Evolutionary conservation across 2,329 filamentous ascomycete genomes (phyloP), one percentile per base, ranked within the genome.

Genomic region (Alternaria sp.): DNA sequence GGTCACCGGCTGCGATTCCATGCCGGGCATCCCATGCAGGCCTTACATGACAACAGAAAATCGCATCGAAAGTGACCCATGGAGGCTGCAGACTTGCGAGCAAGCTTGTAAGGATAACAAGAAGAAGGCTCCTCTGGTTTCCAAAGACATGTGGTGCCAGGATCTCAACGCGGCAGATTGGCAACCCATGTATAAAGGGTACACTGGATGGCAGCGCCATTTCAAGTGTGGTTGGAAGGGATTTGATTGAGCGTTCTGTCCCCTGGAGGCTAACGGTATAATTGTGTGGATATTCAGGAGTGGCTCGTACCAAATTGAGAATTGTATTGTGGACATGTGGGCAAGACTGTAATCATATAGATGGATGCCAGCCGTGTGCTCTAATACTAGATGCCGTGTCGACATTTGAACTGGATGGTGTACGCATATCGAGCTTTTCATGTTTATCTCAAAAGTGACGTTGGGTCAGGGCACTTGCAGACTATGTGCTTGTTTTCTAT

Each of bases 11-110:
- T 67, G 66, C 28, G 28, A 50, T 49, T 46, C 37, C 15, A 28
- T 12, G 5, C 3, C 28, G 6, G 44, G 23, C 11, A 37, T 14
- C 3, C 10, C 33, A 5, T 70, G 66, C 30, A 55, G 33, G 23
- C 68, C 68, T 7, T 44, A 15, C 7, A 53, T 67, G 45, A 30
- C 18, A 4, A 67, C 68, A 4, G 64, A 69, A 45, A 60, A 60
- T 9, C 55, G 54, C 6, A 60, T 47, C 8, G 66, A 70, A 25
- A 41, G 18, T 3, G 9, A 54, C 7, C 53, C 46, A 1, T 70
- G 67, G 23, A 15, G 25, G 8, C 33, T 67, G 12, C 14, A 63
- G 9, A 53, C 58, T 23, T 65, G 62, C 28, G 33, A 47, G 12
- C 10, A 53, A 2, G 41, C 23, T 10, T 65, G 55, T 20, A 21